Evolutionary conservation across 1,284 basidiomycete genomes (phyloP), one percentile per base, ranked within the genome.

Genomic region (Cerioporus squamosus): DNA sequence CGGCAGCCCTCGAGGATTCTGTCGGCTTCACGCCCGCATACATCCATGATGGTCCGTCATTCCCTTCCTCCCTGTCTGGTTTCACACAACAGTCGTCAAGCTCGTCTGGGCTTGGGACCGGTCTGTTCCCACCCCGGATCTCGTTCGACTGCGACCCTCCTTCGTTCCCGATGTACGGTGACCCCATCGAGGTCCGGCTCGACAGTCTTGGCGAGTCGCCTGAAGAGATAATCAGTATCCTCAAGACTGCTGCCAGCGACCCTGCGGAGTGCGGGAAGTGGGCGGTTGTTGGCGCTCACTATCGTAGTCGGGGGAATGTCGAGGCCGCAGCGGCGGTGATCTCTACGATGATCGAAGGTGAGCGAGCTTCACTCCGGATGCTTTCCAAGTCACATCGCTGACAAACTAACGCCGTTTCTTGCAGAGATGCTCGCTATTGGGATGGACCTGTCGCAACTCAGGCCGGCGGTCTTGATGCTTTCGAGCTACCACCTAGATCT

Each of bases 401-500:
- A 8, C 3, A 10, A 49, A 17, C 44, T 17, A 45, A 57, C 50
- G 29, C 24, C 53, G 5, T 23, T 8, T 20, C n/a, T 29, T 20
- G 20, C 23, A 57, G 83, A 79, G 20, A 74, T 84, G 73, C 69
- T 66, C 10, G 57, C 55, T 10, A 72, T 73, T 51, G 75, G 76
- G 9, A 66, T 80, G 17, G 55, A 70, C 2, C 72, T 76, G 39
- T 61, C 68, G 15, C 74, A 79, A 3, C 70, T 83, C 29, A 80
- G 77, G 62, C 82, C 84, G 14, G 80, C 77, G 1, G 81, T 75
- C 65, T 73, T 86, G 8, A 75, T 86, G 67, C 73, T 85, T 14
- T 78, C 83, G 3, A 78, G 79, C 55, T 85, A 83, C 61, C 80
- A 85, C 62, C 73, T 72, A 2, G 83, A 85, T 61, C 66, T 85